Percentiles rank a stretch among this genome's conserved stretches.
Evolutionary conservation across 1,284 basidiomycete genomes (phyloP).

Genomic region (Cryptococcus hybrid): DNA sequence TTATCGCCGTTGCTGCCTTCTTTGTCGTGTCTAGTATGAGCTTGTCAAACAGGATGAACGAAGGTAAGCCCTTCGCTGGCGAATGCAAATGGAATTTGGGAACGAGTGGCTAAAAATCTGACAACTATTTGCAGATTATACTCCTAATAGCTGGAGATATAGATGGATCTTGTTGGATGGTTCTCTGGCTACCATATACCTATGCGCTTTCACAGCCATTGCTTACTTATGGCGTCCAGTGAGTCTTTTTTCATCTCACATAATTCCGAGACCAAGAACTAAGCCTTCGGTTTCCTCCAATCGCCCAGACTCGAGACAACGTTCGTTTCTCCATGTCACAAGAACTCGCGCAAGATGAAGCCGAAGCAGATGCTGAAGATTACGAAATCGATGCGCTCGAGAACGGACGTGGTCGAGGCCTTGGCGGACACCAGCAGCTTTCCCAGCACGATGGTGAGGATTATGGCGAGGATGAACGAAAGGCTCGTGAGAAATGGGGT

Average conservation of each 20-base stretch:
- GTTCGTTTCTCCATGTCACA: slow-evolving; percentile 65
- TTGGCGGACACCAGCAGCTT: slow-evolving; percentile 24
- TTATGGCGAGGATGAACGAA: slow-evolving; percentile 41
- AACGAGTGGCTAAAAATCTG: background rate
- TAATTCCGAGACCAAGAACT: too few relatives aligned
- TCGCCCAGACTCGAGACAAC: slow-evolving; percentile 69
- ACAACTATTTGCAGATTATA: slow-evolving; percentile 64
- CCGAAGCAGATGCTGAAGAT: slow-evolving; percentile 87
- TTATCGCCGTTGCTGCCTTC: slow-evolving; percentile 80
- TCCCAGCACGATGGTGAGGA: slow-evolving; percentile 60
- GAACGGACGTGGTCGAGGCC: slow-evolving; percentile 45
- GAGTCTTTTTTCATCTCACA: slow-evolving; percentile 9
- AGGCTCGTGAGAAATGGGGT: slow-evolving; percentile 18
- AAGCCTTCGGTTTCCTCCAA: background rate
- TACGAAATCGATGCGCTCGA: slow-evolving; percentile 80
- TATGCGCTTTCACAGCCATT: slow-evolving; percentile 74
- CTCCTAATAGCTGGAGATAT: slow-evolving; percentile 86
- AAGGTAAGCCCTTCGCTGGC: slow-evolving; percentile 58
- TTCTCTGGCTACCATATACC: slow-evolving; percentile 84
- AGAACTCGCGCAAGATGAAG: slow-evolving; percentile 67
- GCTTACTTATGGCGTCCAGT: slow-evolving; percentile 88
- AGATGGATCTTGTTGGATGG: slow-evolving; percentile 97
- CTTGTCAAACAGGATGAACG: slow-evolving; percentile 83
- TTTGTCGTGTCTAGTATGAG: slow-evolving; percentile 90
- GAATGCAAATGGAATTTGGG: background rate